Percentiles rank a stretch among this genome's conserved stretches.
Conservation (phyloP, 2,329 filamentous ascomycete species). For the Lasiodiplodia hormozganensis region DNA sequence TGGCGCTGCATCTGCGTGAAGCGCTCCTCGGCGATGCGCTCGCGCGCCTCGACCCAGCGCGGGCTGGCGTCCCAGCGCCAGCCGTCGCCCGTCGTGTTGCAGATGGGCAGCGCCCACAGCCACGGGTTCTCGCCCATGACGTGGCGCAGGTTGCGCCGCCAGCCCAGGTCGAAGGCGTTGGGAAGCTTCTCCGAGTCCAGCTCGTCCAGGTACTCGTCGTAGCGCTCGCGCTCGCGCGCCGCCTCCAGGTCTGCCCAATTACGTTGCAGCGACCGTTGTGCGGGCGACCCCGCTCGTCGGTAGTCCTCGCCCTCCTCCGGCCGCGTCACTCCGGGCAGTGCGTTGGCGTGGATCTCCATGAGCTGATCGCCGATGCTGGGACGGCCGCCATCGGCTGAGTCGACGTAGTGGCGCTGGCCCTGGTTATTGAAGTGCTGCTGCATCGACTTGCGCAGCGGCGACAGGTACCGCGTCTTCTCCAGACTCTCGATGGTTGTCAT, state of each 20-base stretch:
- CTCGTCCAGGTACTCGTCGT: slow-evolving; percentile 86
- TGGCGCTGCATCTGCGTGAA: slow-evolving; percentile 57
- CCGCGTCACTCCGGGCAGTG: slow-evolving; percentile 78
- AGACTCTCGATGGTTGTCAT: slow-evolving; percentile 96
- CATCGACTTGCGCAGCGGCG: slow-evolving; percentile 75
- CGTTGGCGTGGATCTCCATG: slow-evolving; percentile 81
- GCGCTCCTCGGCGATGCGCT: slow-evolving; percentile 59
- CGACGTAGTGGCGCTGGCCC: slow-evolving; percentile 49
- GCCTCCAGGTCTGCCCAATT: slow-evolving; percentile 42
- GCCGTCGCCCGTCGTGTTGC: slow-evolving; percentile 87
- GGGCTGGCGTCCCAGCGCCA: slow-evolving; percentile 91
- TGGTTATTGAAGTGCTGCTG: slow-evolving; percentile 63
- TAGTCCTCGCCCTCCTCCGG: slow-evolving; percentile 74
- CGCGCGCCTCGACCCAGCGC: slow-evolving; percentile 76
- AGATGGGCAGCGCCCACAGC: slow-evolving; percentile 81
- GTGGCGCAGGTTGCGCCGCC: slow-evolving; percentile 78
- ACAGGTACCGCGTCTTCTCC: slow-evolving; percentile 93
- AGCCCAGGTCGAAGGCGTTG: slow-evolving; percentile 91
- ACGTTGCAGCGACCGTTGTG: slow-evolving; percentile 53
- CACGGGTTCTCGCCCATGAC: slow-evolving; percentile 77
- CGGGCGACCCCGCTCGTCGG: slow-evolving; percentile 42
- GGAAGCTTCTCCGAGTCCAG: slow-evolving; percentile 86
- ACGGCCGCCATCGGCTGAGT: slow-evolving; percentile 37
- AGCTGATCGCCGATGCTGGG: slow-evolving; percentile 69
- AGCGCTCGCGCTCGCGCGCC: slow-evolving; percentile 70